These are phyloP conservation scores for Castanospermum australe DNA, from an alignment of 306 rosid genomes.

Conservation along the genomic window DNA sequence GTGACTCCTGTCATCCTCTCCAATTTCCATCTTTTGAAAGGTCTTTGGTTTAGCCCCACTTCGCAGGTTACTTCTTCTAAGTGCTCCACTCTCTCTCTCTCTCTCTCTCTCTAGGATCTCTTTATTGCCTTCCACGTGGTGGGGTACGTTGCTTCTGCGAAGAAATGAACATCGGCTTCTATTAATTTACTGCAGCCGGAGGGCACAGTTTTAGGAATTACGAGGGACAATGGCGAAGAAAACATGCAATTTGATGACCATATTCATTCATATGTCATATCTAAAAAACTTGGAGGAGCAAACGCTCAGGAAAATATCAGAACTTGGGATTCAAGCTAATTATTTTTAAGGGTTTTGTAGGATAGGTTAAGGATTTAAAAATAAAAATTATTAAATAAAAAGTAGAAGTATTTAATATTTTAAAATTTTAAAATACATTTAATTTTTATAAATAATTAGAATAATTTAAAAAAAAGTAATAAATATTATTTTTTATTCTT, in stretches of 20 bases:
- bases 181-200: not conserved
- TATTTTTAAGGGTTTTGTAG: too few relatives aligned
- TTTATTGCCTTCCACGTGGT: slow-evolving; percentile 43
- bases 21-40: not conserved
- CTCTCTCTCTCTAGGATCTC: slow-evolving; percentile 12
- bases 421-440: too few relatives aligned
- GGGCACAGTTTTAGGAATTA: not conserved
- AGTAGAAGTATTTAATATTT: too few relatives aligned
- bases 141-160: slow-evolving; percentile 33
- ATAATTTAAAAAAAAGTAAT: too few relatives aligned
- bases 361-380: too few relatives aligned
- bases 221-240: not conserved
- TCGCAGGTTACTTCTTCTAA: slow-evolving; percentile 23
- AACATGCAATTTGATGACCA: not conserved
- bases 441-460: too few relatives aligned
- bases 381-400: too few relatives aligned
- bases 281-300: too few relatives aligned
- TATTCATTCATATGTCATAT: not conserved
- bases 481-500: too few relatives aligned
- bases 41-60: slow-evolving; percentile 19
- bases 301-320: not conserved
- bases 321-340: not conserved
- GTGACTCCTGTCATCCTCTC: not conserved
- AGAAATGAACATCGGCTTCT: not conserved
- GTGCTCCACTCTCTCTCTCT: slow-evolving; percentile 9